Base-by-base conservation (phyloP, 352 stramenopile species). In the Pythium brassicae region DNA sequence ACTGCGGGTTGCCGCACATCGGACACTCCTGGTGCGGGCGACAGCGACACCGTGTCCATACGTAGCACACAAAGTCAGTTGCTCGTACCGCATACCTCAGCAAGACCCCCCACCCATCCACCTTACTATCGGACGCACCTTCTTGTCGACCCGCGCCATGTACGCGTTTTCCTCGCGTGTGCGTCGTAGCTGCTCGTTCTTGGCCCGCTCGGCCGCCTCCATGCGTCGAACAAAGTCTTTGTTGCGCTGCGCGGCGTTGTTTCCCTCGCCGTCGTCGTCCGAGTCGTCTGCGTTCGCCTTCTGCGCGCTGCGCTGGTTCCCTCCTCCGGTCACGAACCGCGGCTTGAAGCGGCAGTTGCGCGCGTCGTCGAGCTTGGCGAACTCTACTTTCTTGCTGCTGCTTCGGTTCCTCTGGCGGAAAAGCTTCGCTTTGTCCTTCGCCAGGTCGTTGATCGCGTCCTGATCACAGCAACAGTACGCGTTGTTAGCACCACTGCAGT, bases 211-310 rank as follows among this genome's bases (percentile, higher is more conserved):
- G 9, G 78, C 62, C 32, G 81, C 81, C 43, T 91, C 81, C 74
- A 89, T 89, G 25, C 78, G 81, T 0, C 78, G 76, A 45, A 91
- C 68, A 48, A 91, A 87, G 53, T 87, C 80, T 44, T 87, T 70
- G 26, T 64, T 73, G 1, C 69, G 64, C 54, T 64, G 61, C 54
- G 48, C 48, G 8, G 48, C 48, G 48, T 55, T 63, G 50, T 59
- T 60, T 20, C 44, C 66, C 20, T 65, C 66, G 22, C 64, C 55
- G 0, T 84, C 71, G 6, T 85, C 69, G 42, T 87, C 77, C 19
- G 72, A 76, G 12, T 82, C 69, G 45, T 73, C 63, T 4, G 42
- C n/a, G 20, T 23, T 17, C 42, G 42, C 45, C 39, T 12, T 43
- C 42, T 39, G 0, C 29, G 19, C 19, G 63, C 58, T 14, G 59